phyloP scores from a whole-genome alignment of 371 early-diverging fungal genomes.

The Mucor mucedo region DNA sequence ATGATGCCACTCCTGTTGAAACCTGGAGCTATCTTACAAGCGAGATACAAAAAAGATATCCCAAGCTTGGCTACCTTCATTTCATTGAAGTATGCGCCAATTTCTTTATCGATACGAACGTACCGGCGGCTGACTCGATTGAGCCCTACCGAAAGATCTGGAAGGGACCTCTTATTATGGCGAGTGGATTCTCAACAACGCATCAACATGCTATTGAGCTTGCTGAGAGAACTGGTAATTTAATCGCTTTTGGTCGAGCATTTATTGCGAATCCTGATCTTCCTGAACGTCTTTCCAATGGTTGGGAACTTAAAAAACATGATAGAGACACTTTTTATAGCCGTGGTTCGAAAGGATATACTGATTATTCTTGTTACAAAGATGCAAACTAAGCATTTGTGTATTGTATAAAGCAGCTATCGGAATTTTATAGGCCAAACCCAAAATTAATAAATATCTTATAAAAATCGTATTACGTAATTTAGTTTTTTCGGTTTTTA shows the following conservation, averaged over 20 bases:
- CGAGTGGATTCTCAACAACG: constrained; percentile 10
- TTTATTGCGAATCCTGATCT: constrained; percentile 36
- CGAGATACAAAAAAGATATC: constrained; percentile 11
- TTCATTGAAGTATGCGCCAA: constrained; percentile 21
- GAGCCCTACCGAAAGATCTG: constrained; percentile 23
- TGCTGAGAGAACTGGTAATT: constrained; percentile 17
- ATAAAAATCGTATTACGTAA: too few species aligned
- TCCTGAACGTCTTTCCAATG: constrained; percentile 20
- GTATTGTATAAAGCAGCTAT: too few species aligned
- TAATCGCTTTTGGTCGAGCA: constrained; percentile 27
- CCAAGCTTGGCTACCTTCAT: constrained; percentile 18
- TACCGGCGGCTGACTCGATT: constrained; percentile 3
- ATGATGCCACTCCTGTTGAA: constrained; percentile 10
- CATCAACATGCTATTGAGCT: constrained; percentile 6
- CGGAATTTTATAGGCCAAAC: too few species aligned
- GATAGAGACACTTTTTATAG: constrained; percentile 24
- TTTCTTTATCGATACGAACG: constrained; percentile 6
- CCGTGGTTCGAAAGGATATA: constrained; percentile 16
- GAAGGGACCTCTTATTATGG: constrained; percentile 23
- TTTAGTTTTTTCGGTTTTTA: too few species aligned
- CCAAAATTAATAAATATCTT: too few species aligned
- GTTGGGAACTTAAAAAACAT: constrained; percentile 17
- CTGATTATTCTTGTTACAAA: constrained; percentile 14
- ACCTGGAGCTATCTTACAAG: constrained; percentile 23
- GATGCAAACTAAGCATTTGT: not conserved